Conservation (phyloP, 2,329 filamentous ascomycete genomes). For the Colletotrichum sp. region DNA sequence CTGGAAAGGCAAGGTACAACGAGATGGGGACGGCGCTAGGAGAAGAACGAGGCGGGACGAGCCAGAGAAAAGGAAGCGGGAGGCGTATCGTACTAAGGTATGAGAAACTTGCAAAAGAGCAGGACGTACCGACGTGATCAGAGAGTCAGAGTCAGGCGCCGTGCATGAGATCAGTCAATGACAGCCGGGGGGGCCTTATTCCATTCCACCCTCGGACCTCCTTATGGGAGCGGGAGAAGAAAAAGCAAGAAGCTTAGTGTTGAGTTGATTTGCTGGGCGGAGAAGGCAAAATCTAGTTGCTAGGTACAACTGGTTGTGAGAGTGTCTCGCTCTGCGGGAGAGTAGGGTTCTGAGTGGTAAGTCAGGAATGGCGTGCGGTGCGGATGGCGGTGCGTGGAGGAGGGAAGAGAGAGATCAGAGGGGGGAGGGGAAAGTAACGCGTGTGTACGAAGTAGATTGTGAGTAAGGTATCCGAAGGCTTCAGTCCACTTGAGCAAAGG, state of each 20-base stretch:
- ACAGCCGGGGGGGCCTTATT: constrained; percentile 16
- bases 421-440: neutral
- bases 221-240: neutral
- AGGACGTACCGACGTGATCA: constrained; percentile 17
- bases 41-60: neutral
- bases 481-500: neutral
- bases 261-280: constrained; percentile 7
- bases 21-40: neutral
- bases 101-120: neutral
- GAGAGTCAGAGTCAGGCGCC: constrained; percentile 12
- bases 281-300: constrained; percentile 20
- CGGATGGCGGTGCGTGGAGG: neutral
- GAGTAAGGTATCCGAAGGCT: neutral
- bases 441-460: constrained; percentile 7
- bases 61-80: neutral
- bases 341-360: neutral
- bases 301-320: constrained; percentile 11
- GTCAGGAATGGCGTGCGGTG: constrained; percentile 1
- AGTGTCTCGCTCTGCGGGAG: neutral
- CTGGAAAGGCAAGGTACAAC: neutral
- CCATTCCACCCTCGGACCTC: constrained; percentile 21
- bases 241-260: constrained; percentile 14
- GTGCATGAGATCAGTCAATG: constrained; percentile 21
- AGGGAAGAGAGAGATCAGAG: neutral
- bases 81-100: neutral